These are phyloP conservation scores for Podaxis sp. DNA, from an alignment of 768 basidiomycete genomes.

Conservation along the genomic window DNA sequence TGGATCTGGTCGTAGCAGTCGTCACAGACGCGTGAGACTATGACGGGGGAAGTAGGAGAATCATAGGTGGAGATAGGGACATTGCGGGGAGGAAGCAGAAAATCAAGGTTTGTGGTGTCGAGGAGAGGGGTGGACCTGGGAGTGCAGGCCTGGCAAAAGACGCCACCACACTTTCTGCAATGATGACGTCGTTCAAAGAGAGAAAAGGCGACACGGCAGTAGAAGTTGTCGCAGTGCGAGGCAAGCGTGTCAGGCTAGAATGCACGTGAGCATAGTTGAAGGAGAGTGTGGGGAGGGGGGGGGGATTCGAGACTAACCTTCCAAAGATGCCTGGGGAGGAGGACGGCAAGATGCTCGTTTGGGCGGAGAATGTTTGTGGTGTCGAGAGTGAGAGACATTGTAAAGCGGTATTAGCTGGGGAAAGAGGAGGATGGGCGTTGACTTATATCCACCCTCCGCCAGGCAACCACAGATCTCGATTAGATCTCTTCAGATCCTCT, in stretches of 20 bases:
- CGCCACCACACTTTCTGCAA: constrained; percentile 80
- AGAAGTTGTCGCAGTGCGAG: constrained; percentile 65
- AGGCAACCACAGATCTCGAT: constrained; percentile 9
- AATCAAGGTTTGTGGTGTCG: constrained; percentile 66
- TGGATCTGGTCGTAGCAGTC: constrained; percentile 75
- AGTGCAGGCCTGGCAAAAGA: constrained; percentile 67
- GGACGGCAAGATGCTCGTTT: constrained; percentile 77
- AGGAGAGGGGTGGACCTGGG: constrained; percentile 57
- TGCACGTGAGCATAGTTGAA: constrained; percentile 16
- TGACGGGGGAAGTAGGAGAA: constrained; percentile 56
- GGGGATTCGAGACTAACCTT: constrained; percentile 42
- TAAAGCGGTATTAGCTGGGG: not conserved
- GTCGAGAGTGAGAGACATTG: constrained; percentile 20
- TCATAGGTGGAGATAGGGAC: constrained; percentile 55
- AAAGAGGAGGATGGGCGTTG: constrained; percentile 2
- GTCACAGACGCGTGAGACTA: constrained; percentile 64
- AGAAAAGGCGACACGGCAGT: constrained; percentile 61
- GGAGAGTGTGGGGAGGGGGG: not conserved
- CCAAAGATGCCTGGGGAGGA: constrained; percentile 68
- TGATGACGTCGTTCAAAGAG: constrained; percentile 77
- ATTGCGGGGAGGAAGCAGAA: constrained; percentile 68
- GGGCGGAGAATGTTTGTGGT: constrained; percentile 27
- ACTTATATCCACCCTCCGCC: constrained; percentile 6
- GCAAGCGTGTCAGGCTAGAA: constrained; percentile 60
- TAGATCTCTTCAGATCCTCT: constrained; percentile 5